These are phyloP conservation scores for Bigelowiella natans DNA, from an alignment of 78 protist genomes.

Conservation along the genomic window DNA sequence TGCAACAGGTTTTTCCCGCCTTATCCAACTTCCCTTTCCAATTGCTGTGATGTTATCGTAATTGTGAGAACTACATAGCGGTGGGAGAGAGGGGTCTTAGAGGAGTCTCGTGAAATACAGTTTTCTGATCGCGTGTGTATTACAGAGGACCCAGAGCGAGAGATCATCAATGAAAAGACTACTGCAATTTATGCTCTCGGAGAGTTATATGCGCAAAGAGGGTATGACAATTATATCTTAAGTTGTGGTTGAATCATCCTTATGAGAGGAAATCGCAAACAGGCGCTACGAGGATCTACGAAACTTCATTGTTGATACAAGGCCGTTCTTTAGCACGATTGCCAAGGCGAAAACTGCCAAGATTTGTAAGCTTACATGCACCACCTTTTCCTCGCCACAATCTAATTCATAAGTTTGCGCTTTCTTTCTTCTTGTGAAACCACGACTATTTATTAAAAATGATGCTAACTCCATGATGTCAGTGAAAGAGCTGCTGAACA, in stretches of 20 bases:
- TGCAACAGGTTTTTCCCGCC: too few species aligned
- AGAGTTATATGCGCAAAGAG: not conserved
- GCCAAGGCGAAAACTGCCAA: constrained; percentile 86
- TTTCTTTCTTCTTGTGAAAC: not conserved
- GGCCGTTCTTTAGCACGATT: constrained; percentile 51
- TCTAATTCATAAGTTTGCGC: not conserved
- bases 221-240: not conserved
- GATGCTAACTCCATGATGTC: not conserved
- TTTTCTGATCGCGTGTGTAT: too few species aligned
- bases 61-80: too few species aligned
- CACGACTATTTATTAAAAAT: not conserved
- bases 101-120: too few species aligned
- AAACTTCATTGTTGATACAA: constrained; percentile 12
- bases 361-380: constrained; percentile 40
- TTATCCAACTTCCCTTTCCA: too few species aligned
- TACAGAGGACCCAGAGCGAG: not conserved
- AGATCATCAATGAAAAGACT: not conserved
- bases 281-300: not conserved
- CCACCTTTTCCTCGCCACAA: not conserved
- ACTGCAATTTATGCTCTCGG: constrained; percentile 26
- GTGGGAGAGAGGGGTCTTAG: too few species aligned
- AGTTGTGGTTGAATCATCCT: not conserved
- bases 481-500: constrained; percentile 57
- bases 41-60: too few species aligned
- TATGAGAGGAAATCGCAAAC: not conserved